Evolutionary conservation across 2,329 filamentous ascomycete species (phyloP).

Genomic region (Fusarium tanahbumbuense): DNA sequence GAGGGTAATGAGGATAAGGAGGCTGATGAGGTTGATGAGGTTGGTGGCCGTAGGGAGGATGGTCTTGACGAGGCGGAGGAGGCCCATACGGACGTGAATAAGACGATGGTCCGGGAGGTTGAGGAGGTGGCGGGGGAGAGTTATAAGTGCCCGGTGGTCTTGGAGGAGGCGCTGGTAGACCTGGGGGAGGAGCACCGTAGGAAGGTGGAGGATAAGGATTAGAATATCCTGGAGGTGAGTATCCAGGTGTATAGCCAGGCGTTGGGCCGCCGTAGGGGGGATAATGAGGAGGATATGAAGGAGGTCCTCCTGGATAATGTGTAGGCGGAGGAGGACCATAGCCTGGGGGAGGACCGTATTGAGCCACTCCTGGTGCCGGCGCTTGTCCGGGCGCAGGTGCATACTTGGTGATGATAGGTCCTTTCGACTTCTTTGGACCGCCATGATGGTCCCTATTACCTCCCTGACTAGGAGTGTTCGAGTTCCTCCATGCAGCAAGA

Average conservation of each 20-base stretch:
- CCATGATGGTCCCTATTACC: slow-evolving; percentile 47
- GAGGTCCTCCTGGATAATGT: slow-evolving; percentile 42
- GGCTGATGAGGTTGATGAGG: slow-evolving; percentile 36
- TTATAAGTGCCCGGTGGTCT: slow-evolving; percentile 35
- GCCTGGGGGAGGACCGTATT: slow-evolving; percentile 43
- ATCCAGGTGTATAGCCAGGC: slow-evolving; percentile 43
- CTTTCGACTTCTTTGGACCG: slow-evolving; percentile 50
- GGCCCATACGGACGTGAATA: slow-evolving; percentile 41
- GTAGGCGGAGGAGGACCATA: slow-evolving; percentile 42
- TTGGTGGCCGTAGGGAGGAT: slow-evolving; percentile 36
- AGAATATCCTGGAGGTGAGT: slow-evolving; percentile 43
- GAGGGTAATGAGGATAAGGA: slow-evolving; percentile 38
- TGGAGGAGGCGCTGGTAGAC: slow-evolving; percentile 39
- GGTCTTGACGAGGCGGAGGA: slow-evolving; percentile 33
- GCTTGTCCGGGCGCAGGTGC: slow-evolving; percentile 44
- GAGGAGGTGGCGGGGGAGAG: slow-evolving; percentile 26
- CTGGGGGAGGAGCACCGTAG: slow-evolving; percentile 37
- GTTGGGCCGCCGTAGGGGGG: slow-evolving; percentile 40
- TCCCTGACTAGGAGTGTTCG: slow-evolving; percentile 45
- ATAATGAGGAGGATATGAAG: slow-evolving; percentile 42
- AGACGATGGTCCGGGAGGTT: slow-evolving; percentile 30
- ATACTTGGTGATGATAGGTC: slow-evolving; percentile 53
- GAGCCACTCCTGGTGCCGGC: slow-evolving; percentile 21
- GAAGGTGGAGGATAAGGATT: slow-evolving; percentile 44
- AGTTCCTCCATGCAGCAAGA: slow-evolving; percentile 53